Evolutionary conservation across 805 yeast genomes (phyloP), one percentile per base, ranked within the genome.

Genomic region (Cyberlindnera xylosilytica): DNA sequence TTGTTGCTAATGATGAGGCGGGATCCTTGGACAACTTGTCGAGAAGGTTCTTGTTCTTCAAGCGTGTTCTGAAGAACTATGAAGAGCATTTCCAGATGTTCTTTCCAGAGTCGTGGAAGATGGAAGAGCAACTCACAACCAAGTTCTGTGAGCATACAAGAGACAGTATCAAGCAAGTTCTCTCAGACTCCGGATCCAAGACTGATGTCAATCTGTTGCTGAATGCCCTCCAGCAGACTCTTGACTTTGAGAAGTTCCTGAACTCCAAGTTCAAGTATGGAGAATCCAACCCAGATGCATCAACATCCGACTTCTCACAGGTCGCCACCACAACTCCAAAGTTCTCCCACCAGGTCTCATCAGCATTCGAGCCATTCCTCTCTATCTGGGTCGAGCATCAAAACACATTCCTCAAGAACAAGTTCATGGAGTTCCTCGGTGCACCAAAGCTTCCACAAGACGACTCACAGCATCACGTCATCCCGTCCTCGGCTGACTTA

Each of bases 11-110:
- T 12, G 97, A 89, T 53, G 99, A 93, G 63, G 99, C 99, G 0
- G 97, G 97, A 1, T 83, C 95, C 5, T 66, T 93, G 46, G 99
- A 93, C 45, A 93, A 93, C 62, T 64, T 93, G 39, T 74, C 79
- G 23, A 69, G 97, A 51, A 69, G 99, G 37, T 93, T 79, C 60
- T 76, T 89, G 24, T 91, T 84, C 60, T 86, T 87, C 63, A 81
- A 83, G 51, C 81, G 85, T 51, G 74, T 87, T 1, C 64, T 91
- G 45, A 74, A 73, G 40, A 70, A 73, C 29, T 78, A 81, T 51
- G 81, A 79, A 45, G 60, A 76, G 1, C 72, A 70, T 24, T 78
- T 74, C 51, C 57, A 70, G 1, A 52, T 62, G 7, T 68, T 72
- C 26, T 93, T 93, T 63, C 93, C 95, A 0, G 58, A 68, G 3